These are phyloP conservation scores for Ascochyta koolunga DNA, from an alignment of 2,329 filamentous ascomycete species.

Conservation along the genomic window DNA sequence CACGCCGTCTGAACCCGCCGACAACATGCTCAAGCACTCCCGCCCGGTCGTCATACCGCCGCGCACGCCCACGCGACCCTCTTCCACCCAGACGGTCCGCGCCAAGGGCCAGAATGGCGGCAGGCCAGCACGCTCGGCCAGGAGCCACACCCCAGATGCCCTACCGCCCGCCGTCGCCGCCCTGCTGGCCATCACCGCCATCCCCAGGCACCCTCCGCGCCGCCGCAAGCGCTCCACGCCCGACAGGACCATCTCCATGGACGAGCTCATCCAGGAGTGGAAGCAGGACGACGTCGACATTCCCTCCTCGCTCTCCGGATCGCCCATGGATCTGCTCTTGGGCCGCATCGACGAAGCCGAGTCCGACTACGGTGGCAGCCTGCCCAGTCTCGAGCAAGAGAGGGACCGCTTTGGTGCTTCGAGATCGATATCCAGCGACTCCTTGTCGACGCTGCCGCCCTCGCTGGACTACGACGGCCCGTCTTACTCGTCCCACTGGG, in stretches of 20 bases:
- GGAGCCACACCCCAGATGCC: constrained; percentile 51
- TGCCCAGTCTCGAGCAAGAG: constrained; percentile 54
- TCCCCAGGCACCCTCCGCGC: constrained; percentile 58
- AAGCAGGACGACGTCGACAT: constrained; percentile 54
- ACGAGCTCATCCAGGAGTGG: constrained; percentile 62
- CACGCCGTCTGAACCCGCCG: constrained; percentile 19
- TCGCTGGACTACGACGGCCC: constrained; percentile 55
- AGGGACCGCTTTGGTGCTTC: constrained; percentile 43
- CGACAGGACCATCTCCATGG: constrained; percentile 59
- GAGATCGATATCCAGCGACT: constrained; percentile 64
- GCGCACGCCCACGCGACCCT: constrained; percentile 40
- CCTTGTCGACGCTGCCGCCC: constrained; percentile 57
- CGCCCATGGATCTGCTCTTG: constrained; percentile 61
- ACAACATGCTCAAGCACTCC: constrained; percentile 41
- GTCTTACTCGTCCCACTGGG: constrained; percentile 53
- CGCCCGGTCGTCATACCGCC: constrained; percentile 52
- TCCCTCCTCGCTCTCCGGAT: constrained; percentile 50
- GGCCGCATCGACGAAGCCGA: constrained; percentile 59
- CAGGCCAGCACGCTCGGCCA: constrained; percentile 32
- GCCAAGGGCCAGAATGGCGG: constrained; percentile 39
- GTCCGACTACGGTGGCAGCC: constrained; percentile 45
- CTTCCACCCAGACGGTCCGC: constrained; percentile 41
- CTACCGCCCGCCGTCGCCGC: constrained; percentile 63
- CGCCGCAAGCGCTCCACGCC: constrained; percentile 49
- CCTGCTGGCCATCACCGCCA: constrained; percentile 64